A percentile compares a stretch with the other conserved stretches of the same genome.
phyloP scores from a whole-genome alignment of 1,284 basidiomycete species.

The Apiotrichum gracile region DNA sequence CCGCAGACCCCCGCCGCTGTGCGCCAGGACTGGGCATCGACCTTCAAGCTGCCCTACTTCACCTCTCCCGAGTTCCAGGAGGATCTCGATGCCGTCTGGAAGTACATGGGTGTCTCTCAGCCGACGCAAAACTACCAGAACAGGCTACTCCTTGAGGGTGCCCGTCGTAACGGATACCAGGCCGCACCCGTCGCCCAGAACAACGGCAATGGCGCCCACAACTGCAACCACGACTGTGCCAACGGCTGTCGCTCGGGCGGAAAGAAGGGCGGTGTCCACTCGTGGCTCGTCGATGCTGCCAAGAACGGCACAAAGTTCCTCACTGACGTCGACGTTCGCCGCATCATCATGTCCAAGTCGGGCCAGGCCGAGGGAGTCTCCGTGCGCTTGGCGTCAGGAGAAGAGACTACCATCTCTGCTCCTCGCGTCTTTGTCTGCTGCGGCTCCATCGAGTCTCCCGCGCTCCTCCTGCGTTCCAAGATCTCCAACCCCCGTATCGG shows the following conservation, averaged over 20 bases:
- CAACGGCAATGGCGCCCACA: conserved; percentile 2
- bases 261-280: conserved; percentile 20
- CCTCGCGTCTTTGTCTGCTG: conserved; percentile 45
- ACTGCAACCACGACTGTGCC: conserved; percentile 14
- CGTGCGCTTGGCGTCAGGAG: conserved; percentile 18
- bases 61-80: background rate
- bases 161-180: conserved; percentile 17
- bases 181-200: conserved; percentile 22
- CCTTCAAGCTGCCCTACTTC: conserved; percentile 10
- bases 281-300: conserved; percentile 22
- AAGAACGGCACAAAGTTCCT: conserved; percentile 15
- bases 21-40: conserved; percentile 8
- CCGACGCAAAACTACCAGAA: conserved; percentile 20
- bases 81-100: conserved; percentile 9
- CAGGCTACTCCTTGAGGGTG: conserved; percentile 22
- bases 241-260: conserved; percentile 16
- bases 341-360: conserved; percentile 38
- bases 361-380: conserved; percentile 26
- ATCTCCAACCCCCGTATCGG: conserved; percentile 49
- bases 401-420: conserved; percentile 35
- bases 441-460: conserved; percentile 49
- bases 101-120: conserved; percentile 10
- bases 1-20: conserved; percentile 13
- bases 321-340: conserved; percentile 32
- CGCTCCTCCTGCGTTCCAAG: conserved; percentile 47